Conservation (phyloP, 2,329 filamentous ascomycete genomes). For the Paraphoma sp. region DNA sequence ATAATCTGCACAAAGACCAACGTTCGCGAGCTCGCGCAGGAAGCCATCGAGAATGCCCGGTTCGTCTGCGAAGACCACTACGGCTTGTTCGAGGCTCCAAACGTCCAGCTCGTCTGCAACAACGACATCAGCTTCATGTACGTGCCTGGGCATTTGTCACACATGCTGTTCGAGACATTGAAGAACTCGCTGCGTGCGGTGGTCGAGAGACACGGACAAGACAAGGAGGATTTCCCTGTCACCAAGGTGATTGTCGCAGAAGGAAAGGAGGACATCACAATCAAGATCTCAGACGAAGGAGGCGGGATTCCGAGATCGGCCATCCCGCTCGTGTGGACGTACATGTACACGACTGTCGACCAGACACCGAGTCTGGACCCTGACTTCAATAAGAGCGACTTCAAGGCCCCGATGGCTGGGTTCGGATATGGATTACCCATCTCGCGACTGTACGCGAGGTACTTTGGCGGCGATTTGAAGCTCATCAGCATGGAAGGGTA, state of each 20-base stretch:
- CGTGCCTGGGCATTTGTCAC: slow-evolving; percentile 95
- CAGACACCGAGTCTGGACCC: slow-evolving; percentile 93
- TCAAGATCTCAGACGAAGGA: slow-evolving; percentile 97
- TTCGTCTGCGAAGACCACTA: slow-evolving; percentile 99
- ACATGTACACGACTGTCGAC: slow-evolving; percentile 99
- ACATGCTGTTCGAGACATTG: slow-evolving; percentile 99
- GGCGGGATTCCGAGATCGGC: slow-evolving; percentile 91
- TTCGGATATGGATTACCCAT: slow-evolving; percentile 98
- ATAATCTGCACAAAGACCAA: slow-evolving; percentile 99
- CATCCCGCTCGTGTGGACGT: slow-evolving; percentile 99
- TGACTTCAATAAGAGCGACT: slow-evolving; percentile 98
- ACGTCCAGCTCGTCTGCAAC: slow-evolving; percentile 95
- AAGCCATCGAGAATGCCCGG: slow-evolving; percentile 98
- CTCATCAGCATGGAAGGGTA: slow-evolving; percentile 99
- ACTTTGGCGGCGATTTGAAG: slow-evolving; percentile 97
- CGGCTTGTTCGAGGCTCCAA: slow-evolving; percentile 93
- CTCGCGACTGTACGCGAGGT: slow-evolving; percentile 89
- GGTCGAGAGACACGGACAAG: slow-evolving; percentile 91
- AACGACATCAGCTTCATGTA: slow-evolving; percentile 98
- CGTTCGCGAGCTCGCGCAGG: slow-evolving; percentile 89
- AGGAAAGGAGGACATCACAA: slow-evolving; percentile 97
- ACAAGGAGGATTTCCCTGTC: slow-evolving; percentile 94
- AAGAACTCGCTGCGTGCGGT: slow-evolving; percentile 98
- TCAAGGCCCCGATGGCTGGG: slow-evolving; percentile 98
- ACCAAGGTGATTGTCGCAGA: slow-evolving; percentile 98